Conservation (phyloP, 2,329 filamentous ascomycete species). For the Thelonectria blattea region DNA sequence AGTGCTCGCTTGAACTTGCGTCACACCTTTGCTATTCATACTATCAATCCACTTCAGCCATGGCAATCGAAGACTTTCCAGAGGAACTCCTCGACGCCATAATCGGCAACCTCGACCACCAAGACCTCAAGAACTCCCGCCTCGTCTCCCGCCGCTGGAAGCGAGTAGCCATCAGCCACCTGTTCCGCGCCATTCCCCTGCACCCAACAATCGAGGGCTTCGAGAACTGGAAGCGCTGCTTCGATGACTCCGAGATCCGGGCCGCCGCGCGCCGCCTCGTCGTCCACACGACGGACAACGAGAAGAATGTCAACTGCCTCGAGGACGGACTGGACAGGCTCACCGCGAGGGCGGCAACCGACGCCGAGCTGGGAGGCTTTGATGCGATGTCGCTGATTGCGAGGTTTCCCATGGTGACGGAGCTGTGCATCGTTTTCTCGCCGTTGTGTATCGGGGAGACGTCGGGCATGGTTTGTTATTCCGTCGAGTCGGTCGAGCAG, state of each 20-base stretch:
- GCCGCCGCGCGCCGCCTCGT: conserved; percentile 3
- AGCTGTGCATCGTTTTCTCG: background rate
- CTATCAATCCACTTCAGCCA: background rate
- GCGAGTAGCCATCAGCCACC: background rate
- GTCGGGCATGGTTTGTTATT: background rate
- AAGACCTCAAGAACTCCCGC: background rate
- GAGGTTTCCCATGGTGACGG: background rate
- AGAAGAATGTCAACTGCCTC: background rate
- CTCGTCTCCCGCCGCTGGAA: conserved; percentile 21
- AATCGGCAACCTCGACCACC: background rate
- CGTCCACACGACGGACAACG: background rate
- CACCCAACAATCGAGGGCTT: background rate
- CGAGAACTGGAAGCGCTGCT: background rate
- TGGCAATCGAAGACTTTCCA: background rate
- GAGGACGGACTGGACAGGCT: background rate
- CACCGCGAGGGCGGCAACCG: background rate
- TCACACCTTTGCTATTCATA: no score
- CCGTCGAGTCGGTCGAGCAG: background rate
- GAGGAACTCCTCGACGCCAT: background rate
- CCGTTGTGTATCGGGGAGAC: background rate
- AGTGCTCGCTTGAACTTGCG: no score
- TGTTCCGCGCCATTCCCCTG: conserved; percentile 4
- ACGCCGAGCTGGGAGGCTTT: background rate
- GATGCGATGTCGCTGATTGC: background rate
- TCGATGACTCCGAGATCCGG: background rate